A percentile compares a stretch with the other conserved stretches of the same genome.
These are phyloP conservation scores for Ogataea glucozyma DNA, from an alignment of 805 yeast genomes.

Conservation along the genomic window DNA sequence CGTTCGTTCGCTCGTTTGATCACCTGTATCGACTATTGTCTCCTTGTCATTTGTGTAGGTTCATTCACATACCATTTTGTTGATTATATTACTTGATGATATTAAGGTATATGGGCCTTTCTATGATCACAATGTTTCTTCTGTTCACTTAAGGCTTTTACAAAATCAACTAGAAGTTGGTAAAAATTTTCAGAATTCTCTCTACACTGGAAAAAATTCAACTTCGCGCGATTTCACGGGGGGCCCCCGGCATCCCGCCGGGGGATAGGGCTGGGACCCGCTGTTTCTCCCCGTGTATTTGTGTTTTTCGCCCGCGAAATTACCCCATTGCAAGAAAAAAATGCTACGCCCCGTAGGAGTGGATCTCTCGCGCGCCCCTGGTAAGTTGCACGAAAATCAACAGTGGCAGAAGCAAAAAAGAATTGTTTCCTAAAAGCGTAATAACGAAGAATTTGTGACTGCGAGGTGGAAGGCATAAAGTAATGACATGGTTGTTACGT, in stretches of 20 bases:
- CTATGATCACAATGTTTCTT: slow-evolving; percentile 6
- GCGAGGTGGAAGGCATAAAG: background rate
- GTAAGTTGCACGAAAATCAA: slow-evolving; percentile 2
- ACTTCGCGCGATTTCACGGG: slow-evolving; percentile 9
- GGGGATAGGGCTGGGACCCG: too few species aligned
- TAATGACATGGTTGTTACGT: background rate
- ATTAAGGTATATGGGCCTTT: slow-evolving; percentile 10
- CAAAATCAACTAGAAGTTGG: slow-evolving; percentile 3
- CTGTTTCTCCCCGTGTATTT: too few species aligned
- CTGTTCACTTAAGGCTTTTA: slow-evolving; percentile 2
- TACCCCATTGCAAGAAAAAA: too few species aligned
- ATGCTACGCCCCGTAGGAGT: too few species aligned
- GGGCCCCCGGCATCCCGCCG: slow-evolving; percentile 1
- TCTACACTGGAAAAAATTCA: slow-evolving; percentile 8
- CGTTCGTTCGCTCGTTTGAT: too few species aligned
- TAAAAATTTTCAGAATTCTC: slow-evolving; percentile 3
- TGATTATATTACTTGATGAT: slow-evolving; percentile 14
- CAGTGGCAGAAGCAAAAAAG: slow-evolving; percentile 3
- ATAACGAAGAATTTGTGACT: slow-evolving; percentile 11
- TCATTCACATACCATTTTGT: slow-evolving; percentile 22
- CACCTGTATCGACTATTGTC: background rate
- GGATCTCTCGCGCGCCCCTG: too few species aligned
- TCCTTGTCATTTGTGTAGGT: background rate
- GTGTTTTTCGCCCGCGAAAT: too few species aligned
- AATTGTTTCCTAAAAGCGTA: background rate